Base-by-base conservation (phyloP, 805 yeast species). In the Nakazawaea wyomingensis region DNA sequence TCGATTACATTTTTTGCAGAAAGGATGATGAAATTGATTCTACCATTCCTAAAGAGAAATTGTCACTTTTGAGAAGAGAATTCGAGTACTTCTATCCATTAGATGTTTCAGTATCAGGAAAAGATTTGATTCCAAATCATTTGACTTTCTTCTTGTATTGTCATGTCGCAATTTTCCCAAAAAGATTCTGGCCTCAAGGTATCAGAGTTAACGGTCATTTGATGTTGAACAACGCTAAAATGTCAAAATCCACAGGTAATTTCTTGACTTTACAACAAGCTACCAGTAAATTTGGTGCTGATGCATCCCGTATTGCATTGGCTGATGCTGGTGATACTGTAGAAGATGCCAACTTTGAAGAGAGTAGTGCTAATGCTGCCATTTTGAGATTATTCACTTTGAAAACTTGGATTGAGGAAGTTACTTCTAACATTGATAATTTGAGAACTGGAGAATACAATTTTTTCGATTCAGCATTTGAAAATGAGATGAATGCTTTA, bases 261-360 rank as follows among this genome's bases (percentile, higher is more conserved):
- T 93, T 93, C 62, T 73, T 87, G 81, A 93, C 98, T 40, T 72
- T 93, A 63, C 76, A 81, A 55, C 88, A 93, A 64, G 76, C 85
- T 61, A 82, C 82, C 47, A 74, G 79, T 55, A 93, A 93, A 67
- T 93, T 82, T 54, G 99, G 99, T 64, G 96, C 98, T 40, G 99
- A 93, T 65, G 97, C 98, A 33, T 72, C 96, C 9, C 85, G 99
- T 74, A 86, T 93, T 62, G 97, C 99, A 4, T 71, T 93, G 51
- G 99, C 98, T 36, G 99, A 93, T 71, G 96, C 97, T 41, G 99
- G 99, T 72, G 99, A 93, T 62, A 73, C 93, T 34, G 80, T 89
- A 53, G 99, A 93, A 69, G 99, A 93, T 65, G 99, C 99, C 41
- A 93, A 93, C 72, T 86, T 93, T 59, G 99, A 93, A 58, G 99